These are phyloP conservation scores for Ceriops decandra DNA, from an alignment of 345 rosid genomes.

Conservation along the genomic window DNA sequence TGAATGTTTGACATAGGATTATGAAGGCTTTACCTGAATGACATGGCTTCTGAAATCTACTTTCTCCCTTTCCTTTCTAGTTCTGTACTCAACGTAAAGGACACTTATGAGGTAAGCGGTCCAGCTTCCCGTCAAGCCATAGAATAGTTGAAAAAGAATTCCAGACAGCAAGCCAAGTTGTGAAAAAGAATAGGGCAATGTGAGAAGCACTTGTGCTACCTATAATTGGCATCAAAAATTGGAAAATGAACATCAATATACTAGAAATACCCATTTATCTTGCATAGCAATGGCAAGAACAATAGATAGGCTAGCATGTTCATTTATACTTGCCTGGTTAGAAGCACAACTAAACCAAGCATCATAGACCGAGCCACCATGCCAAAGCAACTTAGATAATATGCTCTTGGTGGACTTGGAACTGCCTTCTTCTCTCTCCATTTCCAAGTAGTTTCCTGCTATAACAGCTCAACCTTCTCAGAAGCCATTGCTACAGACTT, in stretches of 20 bases:
- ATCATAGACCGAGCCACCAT: conserved; percentile 93
- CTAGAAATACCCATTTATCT: not conserved
- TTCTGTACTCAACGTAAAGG: conserved; percentile 94
- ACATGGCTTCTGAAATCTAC: conserved; percentile 97
- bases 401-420: conserved; percentile 46
- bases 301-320: not conserved
- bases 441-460: conserved; percentile 87
- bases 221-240: conserved; percentile 18
- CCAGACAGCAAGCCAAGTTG: conserved; percentile 97
- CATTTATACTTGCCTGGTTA: conserved; percentile 58
- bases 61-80: conserved; percentile 93
- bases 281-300: not conserved
- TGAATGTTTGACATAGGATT: too few relatives aligned
- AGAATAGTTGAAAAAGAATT: conserved; percentile 83
- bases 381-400: conserved; percentile 73
- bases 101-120: conserved; percentile 92
- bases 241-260: not conserved
- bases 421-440: conserved; percentile 68
- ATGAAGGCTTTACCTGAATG: conserved; percentile 62
- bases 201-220: conserved; percentile 97
- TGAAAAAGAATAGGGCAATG: conserved; percentile 93
- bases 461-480: conserved; percentile 90
- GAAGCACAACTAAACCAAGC: conserved; percentile 99
- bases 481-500: conserved; percentile 58
- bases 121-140: conserved; percentile 98